phyloP scores from a whole-genome alignment of 176 grass and related monocot species.

The Puya raimondii region DNA sequence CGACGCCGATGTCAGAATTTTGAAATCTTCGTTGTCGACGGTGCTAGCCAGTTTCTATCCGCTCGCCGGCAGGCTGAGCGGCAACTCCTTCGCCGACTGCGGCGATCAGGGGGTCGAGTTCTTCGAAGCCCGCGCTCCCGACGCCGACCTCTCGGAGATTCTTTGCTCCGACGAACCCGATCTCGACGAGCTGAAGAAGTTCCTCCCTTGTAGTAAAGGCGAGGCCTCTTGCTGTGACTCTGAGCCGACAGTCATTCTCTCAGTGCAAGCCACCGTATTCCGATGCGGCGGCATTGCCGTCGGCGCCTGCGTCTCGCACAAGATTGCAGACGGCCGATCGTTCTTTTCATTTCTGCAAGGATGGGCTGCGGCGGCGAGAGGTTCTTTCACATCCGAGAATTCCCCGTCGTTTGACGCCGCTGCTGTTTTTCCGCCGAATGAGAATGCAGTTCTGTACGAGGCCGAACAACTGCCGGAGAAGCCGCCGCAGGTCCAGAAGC shows the following conservation, averaged over 20 bases:
- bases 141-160: background rate
- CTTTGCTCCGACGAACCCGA: background rate
- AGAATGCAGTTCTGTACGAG: background rate
- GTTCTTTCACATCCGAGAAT: no score
- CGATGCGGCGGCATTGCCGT: background rate
- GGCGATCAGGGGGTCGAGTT: background rate
- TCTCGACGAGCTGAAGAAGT: background rate
- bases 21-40: background rate
- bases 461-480: background rate
- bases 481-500: background rate
- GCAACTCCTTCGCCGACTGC: background rate
- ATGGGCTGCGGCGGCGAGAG: background rate
- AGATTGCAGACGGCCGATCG: background rate
- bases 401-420: background rate
- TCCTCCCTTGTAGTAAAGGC: background rate
- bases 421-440: background rate
- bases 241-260: background rate
- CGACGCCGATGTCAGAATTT: no score
- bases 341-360: background rate
- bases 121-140: background rate
- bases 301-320: background rate
- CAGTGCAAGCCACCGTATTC: background rate
- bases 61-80: background rate
- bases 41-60: background rate
- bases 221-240: background rate